These are phyloP conservation scores for Parascedosporium putredinis DNA, from an alignment of 2,329 filamentous ascomycete genomes.

Conservation along the genomic window DNA sequence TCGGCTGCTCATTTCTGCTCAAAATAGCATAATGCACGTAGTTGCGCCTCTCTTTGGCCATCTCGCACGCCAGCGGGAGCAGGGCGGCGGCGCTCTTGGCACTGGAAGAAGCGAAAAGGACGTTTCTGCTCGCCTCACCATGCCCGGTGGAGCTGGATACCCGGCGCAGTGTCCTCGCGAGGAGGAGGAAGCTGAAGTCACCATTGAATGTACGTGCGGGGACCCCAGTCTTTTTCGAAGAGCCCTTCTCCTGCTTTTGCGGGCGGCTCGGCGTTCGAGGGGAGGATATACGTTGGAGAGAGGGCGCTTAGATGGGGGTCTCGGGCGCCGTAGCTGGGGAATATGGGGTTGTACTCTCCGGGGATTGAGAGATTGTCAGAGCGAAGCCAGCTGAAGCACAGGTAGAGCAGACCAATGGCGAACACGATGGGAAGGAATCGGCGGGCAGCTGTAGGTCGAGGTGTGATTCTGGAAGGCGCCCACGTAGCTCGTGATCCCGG, in stretches of 20 bases:
- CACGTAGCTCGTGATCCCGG: slow-evolving; percentile 13
- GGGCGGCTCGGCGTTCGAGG: background rate
- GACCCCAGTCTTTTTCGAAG: background rate
- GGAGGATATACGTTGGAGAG: slow-evolving; percentile 10
- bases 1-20: slow-evolving; percentile 58
- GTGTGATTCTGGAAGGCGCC: slow-evolving; percentile 21
- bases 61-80: slow-evolving; percentile 76
- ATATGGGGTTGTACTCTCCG: slow-evolving; percentile 22
- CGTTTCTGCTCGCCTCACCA: slow-evolving; percentile 47
- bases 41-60: slow-evolving; percentile 59
- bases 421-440: slow-evolving; percentile 43
- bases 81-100: slow-evolving; percentile 62
- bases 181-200: slow-evolving; percentile 54
- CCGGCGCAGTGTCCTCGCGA: slow-evolving; percentile 53
- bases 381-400: slow-evolving; percentile 45
- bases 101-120: slow-evolving; percentile 70
- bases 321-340: slow-evolving; percentile 8
- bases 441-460: slow-evolving; percentile 28
- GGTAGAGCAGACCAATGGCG: slow-evolving; percentile 30
- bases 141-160: slow-evolving; percentile 42
- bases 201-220: slow-evolving; percentile 35
- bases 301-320: background rate
- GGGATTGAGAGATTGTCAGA: slow-evolving; percentile 49
- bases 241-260: background rate
- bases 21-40: slow-evolving; percentile 75